Evolutionary conservation across 108 stramenopile species (phyloP).

Genomic region (Aurantiochytrium sp.): DNA sequence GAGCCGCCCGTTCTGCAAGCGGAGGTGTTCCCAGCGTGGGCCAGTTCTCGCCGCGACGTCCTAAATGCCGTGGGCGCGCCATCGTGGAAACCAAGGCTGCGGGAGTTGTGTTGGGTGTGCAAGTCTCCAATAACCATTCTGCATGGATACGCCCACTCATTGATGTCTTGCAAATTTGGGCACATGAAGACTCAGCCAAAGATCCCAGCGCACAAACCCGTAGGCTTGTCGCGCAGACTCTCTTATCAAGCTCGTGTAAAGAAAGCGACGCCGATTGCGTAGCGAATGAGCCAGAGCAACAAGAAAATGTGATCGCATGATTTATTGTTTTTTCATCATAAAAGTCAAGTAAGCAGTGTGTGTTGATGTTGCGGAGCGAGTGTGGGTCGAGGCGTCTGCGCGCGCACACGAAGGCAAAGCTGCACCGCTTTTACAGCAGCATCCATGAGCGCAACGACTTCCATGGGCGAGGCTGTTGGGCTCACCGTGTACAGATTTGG

Average conservation of each 20-base stretch:
- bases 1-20: too few relatives aligned
- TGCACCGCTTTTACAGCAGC: neutral
- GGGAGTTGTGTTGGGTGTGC: neutral
- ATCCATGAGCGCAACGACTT: neutral
- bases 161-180: neutral
- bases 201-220: too few relatives aligned
- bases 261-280: too few relatives aligned
- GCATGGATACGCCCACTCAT: neutral
- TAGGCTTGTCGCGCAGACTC: too few relatives aligned
- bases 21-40: too few relatives aligned
- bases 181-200: neutral
- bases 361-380: too few relatives aligned
- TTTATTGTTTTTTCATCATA: too few relatives aligned
- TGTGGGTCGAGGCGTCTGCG: neutral
- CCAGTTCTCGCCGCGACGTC: neutral
- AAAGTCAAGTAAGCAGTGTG: too few relatives aligned
- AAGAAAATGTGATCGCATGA: too few relatives aligned
- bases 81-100: neutral
- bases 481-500: slow-evolving; percentile 1
- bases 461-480: neutral
- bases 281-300: too few relatives aligned
- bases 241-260: too few relatives aligned
- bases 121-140: neutral
- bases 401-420: neutral
- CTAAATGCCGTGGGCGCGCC: neutral